These are phyloP conservation scores for Poteriospumella lacustris DNA, from an alignment of 108 stramenopile species.

Conservation along the genomic window DNA sequence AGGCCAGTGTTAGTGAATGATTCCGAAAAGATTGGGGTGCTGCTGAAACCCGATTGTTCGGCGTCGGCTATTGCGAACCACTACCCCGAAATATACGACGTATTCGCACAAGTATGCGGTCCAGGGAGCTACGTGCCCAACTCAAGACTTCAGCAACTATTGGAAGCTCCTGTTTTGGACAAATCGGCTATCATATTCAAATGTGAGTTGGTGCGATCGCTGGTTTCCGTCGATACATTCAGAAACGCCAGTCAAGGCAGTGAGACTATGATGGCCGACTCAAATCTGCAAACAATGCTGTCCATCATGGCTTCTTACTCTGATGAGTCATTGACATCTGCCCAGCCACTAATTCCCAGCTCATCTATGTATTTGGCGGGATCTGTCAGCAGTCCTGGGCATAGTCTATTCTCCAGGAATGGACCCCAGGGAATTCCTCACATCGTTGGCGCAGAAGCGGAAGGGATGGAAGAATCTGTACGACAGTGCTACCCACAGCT, in stretches of 20 bases:
- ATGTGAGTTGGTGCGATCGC: background rate
- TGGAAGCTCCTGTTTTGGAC: background rate
- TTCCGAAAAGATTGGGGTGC: too few relatives aligned
- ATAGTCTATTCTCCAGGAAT: too few relatives aligned
- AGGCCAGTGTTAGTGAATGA: too few relatives aligned
- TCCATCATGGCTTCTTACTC: background rate
- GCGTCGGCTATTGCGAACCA: background rate
- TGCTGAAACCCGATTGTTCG: background rate
- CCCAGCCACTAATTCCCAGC: too few relatives aligned
- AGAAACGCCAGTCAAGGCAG: background rate
- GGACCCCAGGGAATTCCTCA: too few relatives aligned
- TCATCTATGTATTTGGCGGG: too few relatives aligned
- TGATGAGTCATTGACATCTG: background rate
- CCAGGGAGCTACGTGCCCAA: background rate
- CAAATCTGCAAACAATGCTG: background rate
- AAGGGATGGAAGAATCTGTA: background rate
- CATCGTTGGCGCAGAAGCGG: background rate
- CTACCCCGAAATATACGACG: background rate
- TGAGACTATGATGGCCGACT: background rate
- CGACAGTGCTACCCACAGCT: background rate
- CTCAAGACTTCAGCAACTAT: background rate
- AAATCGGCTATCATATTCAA: background rate
- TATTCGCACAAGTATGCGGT: background rate
- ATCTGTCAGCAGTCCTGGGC: too few relatives aligned
- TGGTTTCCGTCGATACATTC: background rate